Conservation (phyloP, 768 basidiomycete genomes). For the Gyrodon lividus region DNA sequence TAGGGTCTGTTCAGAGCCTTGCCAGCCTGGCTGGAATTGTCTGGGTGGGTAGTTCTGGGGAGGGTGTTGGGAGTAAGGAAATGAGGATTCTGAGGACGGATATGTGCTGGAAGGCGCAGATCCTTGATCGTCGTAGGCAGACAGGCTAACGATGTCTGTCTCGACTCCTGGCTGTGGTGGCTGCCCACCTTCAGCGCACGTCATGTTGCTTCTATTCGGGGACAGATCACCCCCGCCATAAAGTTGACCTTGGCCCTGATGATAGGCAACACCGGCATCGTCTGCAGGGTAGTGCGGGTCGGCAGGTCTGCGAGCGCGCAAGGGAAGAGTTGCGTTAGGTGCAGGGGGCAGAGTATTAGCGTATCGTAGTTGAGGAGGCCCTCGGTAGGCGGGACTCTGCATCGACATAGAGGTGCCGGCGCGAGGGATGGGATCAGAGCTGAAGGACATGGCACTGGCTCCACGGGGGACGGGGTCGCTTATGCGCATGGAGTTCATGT, state of each 20-base stretch:
- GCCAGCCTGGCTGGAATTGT: conserved; percentile 27
- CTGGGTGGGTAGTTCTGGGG: conserved; percentile 19
- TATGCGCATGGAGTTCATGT: conserved; percentile 55
- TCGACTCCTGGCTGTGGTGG: conserved; percentile 30
- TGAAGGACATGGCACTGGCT: conserved; percentile 27
- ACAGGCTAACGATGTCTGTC: conserved; percentile 35
- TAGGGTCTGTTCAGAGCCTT: conserved; percentile 26
- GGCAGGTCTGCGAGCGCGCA: conserved; percentile 18
- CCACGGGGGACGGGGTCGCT: conserved; percentile 39
- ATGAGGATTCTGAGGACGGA: conserved; percentile 22
- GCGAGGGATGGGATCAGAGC: conserved; percentile 50
- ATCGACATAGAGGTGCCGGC: conserved; percentile 59
- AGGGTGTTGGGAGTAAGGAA: conserved; percentile 19
- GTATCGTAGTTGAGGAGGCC: conserved; percentile 38
- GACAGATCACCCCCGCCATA: conserved; percentile 7
- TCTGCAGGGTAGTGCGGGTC: conserved; percentile 35
- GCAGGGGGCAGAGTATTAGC: conserved; percentile 41
- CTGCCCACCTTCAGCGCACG: conserved; percentile 26
- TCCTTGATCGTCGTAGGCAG: conserved; percentile 39
- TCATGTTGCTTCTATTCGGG: conserved; percentile 27
- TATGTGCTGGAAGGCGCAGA: conserved; percentile 32
- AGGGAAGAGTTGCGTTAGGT: conserved; percentile 23
- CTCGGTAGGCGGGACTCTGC: conserved; percentile 32
- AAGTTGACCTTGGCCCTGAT: conserved; percentile 4
- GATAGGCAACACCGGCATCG: conserved; percentile 23